A percentile compares a stretch with the other conserved stretches of the same genome.
These are phyloP conservation scores for Mycosphaerelloides madeirae DNA, from an alignment of 2,329 filamentous ascomycete genomes.

Conservation along the genomic window DNA sequence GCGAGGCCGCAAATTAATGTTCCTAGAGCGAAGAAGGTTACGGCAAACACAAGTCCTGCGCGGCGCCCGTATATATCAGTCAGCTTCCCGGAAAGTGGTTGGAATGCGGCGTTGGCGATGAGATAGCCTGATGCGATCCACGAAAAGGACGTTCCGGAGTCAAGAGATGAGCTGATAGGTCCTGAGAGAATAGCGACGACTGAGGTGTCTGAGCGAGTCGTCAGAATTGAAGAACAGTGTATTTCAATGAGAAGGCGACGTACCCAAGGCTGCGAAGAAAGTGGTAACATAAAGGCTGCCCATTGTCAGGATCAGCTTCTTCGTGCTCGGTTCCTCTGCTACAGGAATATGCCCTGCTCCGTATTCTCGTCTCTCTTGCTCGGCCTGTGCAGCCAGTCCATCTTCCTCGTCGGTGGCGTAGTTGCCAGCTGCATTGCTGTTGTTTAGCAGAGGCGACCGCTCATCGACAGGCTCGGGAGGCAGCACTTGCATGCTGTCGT, in stretches of 20 bases:
- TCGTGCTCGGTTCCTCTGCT: constrained; percentile 44
- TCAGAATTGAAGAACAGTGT: constrained; percentile 13
- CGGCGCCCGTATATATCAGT: constrained; percentile 85
- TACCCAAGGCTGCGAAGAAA: constrained; percentile 54
- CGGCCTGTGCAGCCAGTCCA: constrained; percentile 27
- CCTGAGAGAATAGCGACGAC: constrained; percentile 81
- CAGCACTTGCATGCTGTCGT: constrained; percentile 7
- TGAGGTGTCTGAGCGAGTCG: constrained; percentile 56
- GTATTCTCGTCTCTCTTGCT: constrained; percentile 31
- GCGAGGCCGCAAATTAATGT: constrained; percentile 81
- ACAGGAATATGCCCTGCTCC: constrained; percentile 26
- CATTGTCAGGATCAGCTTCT: constrained; percentile 46
- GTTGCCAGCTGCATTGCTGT: constrained; percentile 8
- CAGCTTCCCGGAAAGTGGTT: constrained; percentile 77
- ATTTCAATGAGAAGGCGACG: not conserved
- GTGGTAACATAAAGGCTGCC: constrained; percentile 50
- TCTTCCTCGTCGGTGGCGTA: constrained; percentile 7
- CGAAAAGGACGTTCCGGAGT: constrained; percentile 73
- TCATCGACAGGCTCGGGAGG: constrained; percentile 18
- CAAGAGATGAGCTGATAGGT: constrained; percentile 78
- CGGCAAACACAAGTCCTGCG: constrained; percentile 72
- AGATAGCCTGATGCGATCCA: constrained; percentile 87
- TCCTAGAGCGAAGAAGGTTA: constrained; percentile 71
- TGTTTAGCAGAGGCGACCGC: constrained; percentile 21
- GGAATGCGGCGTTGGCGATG: constrained; percentile 80